Evolutionary conservation across 1,284 basidiomycete genomes (phyloP), one percentile per base, ranked within the genome.

Genomic region (Ustilago trichophora): DNA sequence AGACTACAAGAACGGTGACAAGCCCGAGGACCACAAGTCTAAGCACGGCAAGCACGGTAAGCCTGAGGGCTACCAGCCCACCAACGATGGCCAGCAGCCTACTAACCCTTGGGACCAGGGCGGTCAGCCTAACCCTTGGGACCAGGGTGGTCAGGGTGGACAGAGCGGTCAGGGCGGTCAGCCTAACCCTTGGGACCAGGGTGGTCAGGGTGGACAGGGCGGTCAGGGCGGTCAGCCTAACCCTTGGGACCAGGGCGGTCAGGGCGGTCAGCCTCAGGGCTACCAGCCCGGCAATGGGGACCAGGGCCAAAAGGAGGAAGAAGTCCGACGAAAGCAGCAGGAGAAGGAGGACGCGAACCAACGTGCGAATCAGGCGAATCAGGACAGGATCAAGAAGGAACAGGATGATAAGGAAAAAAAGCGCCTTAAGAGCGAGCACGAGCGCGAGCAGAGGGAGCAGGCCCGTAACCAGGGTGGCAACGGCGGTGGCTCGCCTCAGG

Each of bases 361-460:
- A 31, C 16, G 55, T 26, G 44, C 54, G 48, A 29, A 63, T 29
- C 25, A 56, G 38, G 31, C 56, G 38, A 37, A 38, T 11, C 33
- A 52, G 16, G n/a, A 58, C 26, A 48, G 58, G 40, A 36, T 52
- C 8, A 22, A 47, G 48, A 21, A 51, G 18, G 10, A 26, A 13
- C 33, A 47, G 40, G 25, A 47, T 12, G 7, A 62, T 53, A 21
- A 52, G 19, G 18, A 52, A 44, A 26, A 50, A 33, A 15, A 34
- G 24, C 38, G 31, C 16, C 50, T 38, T 29, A 11, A 47, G 26
- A 21, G 26, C n/a, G 21, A 64, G 35, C 60, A 56, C 24, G 22
- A 51, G 36, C 41, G 19, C 6, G 36, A 51, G 36, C 24, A 49
- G 26, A 15, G 43, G 25, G 27, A 48, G 26, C 37, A 41, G 29